Conservation (phyloP, 2,329 filamentous ascomycete species). For the Phaeosphaeria sp. region DNA sequence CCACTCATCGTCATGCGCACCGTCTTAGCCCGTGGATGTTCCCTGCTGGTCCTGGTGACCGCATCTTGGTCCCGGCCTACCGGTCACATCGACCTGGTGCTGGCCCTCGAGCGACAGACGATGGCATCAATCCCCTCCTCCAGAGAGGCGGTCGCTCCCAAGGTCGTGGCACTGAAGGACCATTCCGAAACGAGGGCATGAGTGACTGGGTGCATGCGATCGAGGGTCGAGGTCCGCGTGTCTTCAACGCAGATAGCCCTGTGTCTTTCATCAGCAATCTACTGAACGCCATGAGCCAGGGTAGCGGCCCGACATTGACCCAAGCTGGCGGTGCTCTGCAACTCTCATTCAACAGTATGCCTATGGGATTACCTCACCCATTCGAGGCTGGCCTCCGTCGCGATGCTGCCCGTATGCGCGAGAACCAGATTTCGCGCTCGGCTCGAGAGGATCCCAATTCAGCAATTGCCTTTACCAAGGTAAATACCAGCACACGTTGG, state of each 20-base stretch:
- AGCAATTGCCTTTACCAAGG: slow-evolving; percentile 75
- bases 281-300: slow-evolving; percentile 61
- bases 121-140: slow-evolving; percentile 86
- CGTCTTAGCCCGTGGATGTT: slow-evolving; percentile 67
- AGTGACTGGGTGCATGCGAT: slow-evolving; percentile 62
- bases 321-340: slow-evolving; percentile 57
- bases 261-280: slow-evolving; percentile 65
- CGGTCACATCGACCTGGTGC: slow-evolving; percentile 61
- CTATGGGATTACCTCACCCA: slow-evolving; percentile 38
- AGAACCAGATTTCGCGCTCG: slow-evolving; percentile 39
- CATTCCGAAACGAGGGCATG: slow-evolving; percentile 48
- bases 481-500: slow-evolving; percentile 79
- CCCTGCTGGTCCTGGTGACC: slow-evolving; percentile 59
- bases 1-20: slow-evolving; percentile 55
- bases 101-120: slow-evolving; percentile 69
- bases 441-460: slow-evolving; percentile 69
- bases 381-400: slow-evolving; percentile 42
- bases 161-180: slow-evolving; percentile 30
- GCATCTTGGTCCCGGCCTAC: slow-evolving; percentile 52
- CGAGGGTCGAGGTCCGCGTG: slow-evolving; percentile 54
- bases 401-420: slow-evolving; percentile 39
- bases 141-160: slow-evolving; percentile 62
- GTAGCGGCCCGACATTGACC: slow-evolving; percentile 34
- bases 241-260: slow-evolving; percentile 56
- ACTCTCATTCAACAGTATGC: slow-evolving; percentile 57